Percentiles rank a stretch among this genome's conserved stretches.
Evolutionary conservation across 495 filamentous ascomycete genomes (phyloP).

Genomic region (Beverwykella pulmonaria): DNA sequence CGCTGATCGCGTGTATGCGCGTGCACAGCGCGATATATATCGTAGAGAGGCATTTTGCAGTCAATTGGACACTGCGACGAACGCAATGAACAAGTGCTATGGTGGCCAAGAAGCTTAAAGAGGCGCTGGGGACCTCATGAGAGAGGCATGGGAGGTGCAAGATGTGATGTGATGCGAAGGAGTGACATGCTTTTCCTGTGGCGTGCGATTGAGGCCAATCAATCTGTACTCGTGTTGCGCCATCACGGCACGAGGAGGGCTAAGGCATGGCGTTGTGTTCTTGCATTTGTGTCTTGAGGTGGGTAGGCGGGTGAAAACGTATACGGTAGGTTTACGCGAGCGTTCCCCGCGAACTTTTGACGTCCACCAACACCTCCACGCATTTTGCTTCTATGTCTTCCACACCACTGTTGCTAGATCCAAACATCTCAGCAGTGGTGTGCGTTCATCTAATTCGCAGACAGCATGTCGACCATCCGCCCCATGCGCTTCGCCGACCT

Average conservation of each 20-base stretch:
- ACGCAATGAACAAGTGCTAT: not conserved
- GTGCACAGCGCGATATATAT: conserved; percentile 32
- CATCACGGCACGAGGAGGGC: not conserved
- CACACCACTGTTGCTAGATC: not conserved
- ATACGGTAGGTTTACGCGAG: not conserved
- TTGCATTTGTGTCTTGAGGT: too few species aligned
- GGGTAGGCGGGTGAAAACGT: not conserved
- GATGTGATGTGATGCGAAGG: not conserved
- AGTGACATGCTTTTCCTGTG: not conserved
- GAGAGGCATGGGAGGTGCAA: not conserved
- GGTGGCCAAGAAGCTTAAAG: not conserved
- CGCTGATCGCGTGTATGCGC: conserved; percentile 29
- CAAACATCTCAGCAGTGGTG: not conserved
- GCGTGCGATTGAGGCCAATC: conserved; percentile 3
- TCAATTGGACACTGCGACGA: not conserved
- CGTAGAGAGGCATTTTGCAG: conserved; percentile 30
- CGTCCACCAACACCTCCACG: not conserved
- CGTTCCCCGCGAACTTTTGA: not conserved
- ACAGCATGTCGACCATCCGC: conserved; percentile 65
- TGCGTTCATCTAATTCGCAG: too few species aligned
- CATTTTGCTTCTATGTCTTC: not conserved
- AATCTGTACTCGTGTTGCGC: conserved; percentile 4
- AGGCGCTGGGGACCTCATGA: not conserved
- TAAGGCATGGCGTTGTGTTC: conserved; percentile 16
- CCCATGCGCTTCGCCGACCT: conserved; percentile 74